phyloP scores from a whole-genome alignment of 1,139 yeast species.

The Yamadazyma kanchanaburiensis region DNA sequence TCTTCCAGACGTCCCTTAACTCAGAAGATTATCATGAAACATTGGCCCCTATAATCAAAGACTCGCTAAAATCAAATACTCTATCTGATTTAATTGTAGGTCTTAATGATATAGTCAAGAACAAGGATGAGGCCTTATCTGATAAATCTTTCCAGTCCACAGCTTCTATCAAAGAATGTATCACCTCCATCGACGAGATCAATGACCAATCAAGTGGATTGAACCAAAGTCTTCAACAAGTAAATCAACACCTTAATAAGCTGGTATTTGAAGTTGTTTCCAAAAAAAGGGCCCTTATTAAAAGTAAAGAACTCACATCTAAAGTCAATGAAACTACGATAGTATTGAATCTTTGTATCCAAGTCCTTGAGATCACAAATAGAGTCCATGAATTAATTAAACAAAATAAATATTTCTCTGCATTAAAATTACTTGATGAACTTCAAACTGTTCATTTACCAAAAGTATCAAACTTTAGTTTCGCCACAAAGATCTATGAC shows the following conservation, averaged over 20 bases:
- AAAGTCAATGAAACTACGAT: conserved; percentile 63
- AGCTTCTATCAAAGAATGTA: conserved; percentile 50
- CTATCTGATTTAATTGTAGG: conserved; percentile 55
- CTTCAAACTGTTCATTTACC: conserved; percentile 63
- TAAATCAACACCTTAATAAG: conserved; percentile 51
- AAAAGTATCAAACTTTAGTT: conserved; percentile 70
- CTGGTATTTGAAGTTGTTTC: conserved; percentile 64
- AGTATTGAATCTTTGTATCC: conserved; percentile 66
- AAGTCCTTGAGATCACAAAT: conserved; percentile 82
- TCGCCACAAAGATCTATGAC: conserved; percentile 66
- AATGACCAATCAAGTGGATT: conserved; percentile 52
- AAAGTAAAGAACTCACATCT: conserved; percentile 53
- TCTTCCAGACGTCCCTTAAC: conserved; percentile 46
- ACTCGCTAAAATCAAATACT: conserved; percentile 56
- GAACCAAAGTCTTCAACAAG: conserved; percentile 48
- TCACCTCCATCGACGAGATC: conserved; percentile 56
- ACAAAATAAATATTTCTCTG: conserved; percentile 76
- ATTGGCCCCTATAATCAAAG: conserved; percentile 72
- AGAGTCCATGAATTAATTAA: conserved; percentile 79
- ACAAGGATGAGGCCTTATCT: conserved; percentile 64
- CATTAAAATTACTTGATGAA: conserved; percentile 79
- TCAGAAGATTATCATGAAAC: conserved; percentile 78
- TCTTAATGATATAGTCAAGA: conserved; percentile 54
- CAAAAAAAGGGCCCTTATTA: conserved; percentile 53
- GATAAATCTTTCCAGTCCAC: conserved; percentile 61